A percentile compares a stretch with the other conserved stretches of the same genome.
Conservation (phyloP, 306 rosid genomes). For the Betula pendula region DNA sequence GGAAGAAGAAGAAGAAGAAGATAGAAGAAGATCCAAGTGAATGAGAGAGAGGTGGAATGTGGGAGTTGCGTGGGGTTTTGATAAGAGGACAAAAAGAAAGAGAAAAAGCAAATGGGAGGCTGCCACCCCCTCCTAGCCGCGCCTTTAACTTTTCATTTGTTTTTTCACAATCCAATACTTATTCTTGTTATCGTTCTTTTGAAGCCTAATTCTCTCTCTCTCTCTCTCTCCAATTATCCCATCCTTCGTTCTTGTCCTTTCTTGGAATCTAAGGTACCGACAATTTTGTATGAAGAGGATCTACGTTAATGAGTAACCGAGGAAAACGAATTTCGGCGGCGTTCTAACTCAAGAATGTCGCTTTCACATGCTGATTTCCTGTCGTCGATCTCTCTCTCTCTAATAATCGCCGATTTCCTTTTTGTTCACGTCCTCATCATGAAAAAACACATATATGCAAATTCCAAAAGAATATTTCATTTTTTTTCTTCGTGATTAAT, state of each 20-base stretch:
- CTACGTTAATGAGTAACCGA: slow-evolving; percentile 36
- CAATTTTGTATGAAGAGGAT: slow-evolving; percentile 36
- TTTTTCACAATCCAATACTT: slow-evolving; percentile 42
- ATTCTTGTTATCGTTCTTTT: slow-evolving; percentile 51
- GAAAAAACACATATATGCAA: no score
- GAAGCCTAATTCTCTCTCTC: slow-evolving; percentile 38
- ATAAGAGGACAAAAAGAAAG: slow-evolving; percentile 71
- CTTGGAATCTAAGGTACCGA: slow-evolving; percentile 43
- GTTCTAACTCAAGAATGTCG: slow-evolving; percentile 39
- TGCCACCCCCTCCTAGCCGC: slow-evolving; percentile 33
- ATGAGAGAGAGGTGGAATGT: slow-evolving; percentile 36
- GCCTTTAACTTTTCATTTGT: slow-evolving; percentile 49
- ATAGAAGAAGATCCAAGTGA: slow-evolving; percentile 20
- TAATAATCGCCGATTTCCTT: not conserved
- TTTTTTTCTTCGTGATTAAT: no score
- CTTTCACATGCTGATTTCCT: slow-evolving; percentile 43
- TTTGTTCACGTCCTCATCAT: not conserved
- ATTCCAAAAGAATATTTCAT: no score
- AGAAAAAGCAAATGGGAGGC: slow-evolving; percentile 16
- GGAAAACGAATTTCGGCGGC: slow-evolving; percentile 65
- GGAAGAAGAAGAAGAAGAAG: slow-evolving; percentile 41
- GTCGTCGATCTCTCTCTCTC: not conserved
- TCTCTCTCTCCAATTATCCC: slow-evolving; percentile 50
- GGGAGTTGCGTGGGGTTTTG: slow-evolving; percentile 70
- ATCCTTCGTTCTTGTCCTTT: slow-evolving; percentile 77